Conservation (phyloP, 345 rosid genomes). For the Lepidium aucheri region DNA sequence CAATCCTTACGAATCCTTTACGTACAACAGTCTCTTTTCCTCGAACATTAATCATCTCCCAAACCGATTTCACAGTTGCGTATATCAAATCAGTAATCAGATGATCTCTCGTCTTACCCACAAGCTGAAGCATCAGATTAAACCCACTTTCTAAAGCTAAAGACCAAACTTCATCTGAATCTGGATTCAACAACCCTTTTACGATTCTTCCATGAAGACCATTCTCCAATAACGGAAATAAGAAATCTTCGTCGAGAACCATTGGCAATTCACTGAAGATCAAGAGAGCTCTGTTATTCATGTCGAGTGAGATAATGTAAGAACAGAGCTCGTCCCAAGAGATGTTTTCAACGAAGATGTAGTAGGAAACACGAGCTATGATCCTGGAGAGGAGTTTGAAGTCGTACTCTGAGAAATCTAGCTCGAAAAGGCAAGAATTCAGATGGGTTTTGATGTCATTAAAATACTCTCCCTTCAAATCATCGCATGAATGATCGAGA, state of each 20-base stretch:
- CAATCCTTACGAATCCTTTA: constrained; percentile 5
- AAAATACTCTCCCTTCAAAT: not conserved
- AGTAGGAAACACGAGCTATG: constrained; percentile 2
- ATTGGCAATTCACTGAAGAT: constrained; percentile 3
- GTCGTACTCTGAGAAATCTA: not conserved
- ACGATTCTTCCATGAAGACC: not conserved
- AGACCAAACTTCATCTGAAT: constrained; percentile 9
- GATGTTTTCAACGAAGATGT: not conserved
- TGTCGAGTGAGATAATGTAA: not conserved
- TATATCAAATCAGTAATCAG: constrained; percentile 6
- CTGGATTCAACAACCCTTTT: not conserved
- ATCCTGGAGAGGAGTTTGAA: constrained; percentile 7
- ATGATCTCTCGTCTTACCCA: not conserved
- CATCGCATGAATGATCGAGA: too few relatives aligned
- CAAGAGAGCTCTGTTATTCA: not conserved
- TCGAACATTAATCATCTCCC: constrained; percentile 7
- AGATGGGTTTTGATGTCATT: not conserved
- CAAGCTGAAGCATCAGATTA: constrained; percentile 6
- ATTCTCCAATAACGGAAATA: not conserved
- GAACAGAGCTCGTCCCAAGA: constrained; percentile 12
- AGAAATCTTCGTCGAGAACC: constrained; percentile 7
- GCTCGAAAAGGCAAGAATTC: not conserved
- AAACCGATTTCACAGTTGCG: constrained; percentile 1
- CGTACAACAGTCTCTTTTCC: constrained; percentile 1
- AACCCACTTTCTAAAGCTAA: constrained; percentile 17